Evolutionary conservation across 2,329 filamentous ascomycete species (phyloP).

Genomic region (Colletotrichum sp.): DNA sequence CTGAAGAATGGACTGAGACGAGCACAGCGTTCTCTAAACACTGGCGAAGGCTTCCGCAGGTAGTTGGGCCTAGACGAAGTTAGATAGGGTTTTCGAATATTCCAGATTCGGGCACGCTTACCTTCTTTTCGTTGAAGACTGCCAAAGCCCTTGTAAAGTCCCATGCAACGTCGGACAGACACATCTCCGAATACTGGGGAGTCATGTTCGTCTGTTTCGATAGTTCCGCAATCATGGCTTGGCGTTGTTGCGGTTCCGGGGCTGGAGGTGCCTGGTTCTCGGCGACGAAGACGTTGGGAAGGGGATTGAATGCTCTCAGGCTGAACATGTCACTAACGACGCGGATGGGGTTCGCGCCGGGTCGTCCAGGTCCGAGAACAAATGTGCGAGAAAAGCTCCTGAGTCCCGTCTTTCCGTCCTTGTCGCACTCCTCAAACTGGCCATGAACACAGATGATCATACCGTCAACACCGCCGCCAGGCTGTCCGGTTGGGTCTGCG

Average conservation of each 20-base stretch:
- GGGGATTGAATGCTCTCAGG: slow-evolving; percentile 67
- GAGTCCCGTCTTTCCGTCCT: slow-evolving; percentile 61
- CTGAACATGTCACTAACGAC: slow-evolving; percentile 83
- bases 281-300: slow-evolving; percentile 48
- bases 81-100: not conserved
- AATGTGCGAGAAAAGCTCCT: slow-evolving; percentile 86
- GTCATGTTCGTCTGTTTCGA: slow-evolving; percentile 83
- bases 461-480: slow-evolving; percentile 71
- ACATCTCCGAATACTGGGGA: slow-evolving; percentile 78
- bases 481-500: slow-evolving; percentile 71
- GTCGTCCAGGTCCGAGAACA: slow-evolving; percentile 75
- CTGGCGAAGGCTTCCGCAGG: slow-evolving; percentile 52
- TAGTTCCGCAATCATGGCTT: slow-evolving; percentile 77
- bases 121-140: slow-evolving; percentile 79
- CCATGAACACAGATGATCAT: slow-evolving; percentile 82
- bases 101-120: slow-evolving; percentile 39
- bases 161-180: slow-evolving; percentile 81
- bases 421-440: slow-evolving; percentile 79
- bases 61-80: slow-evolving; percentile 42
- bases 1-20: not conserved
- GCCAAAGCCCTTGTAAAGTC: slow-evolving; percentile 76
- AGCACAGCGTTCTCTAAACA: slow-evolving; percentile 22
- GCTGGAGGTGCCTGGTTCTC: slow-evolving; percentile 24
- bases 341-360: slow-evolving; percentile 67
- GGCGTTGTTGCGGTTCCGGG: slow-evolving; percentile 53